phyloP scores from a whole-genome alignment of 1,284 basidiomycete genomes.

The Phellopilus nigrolimitatus region DNA sequence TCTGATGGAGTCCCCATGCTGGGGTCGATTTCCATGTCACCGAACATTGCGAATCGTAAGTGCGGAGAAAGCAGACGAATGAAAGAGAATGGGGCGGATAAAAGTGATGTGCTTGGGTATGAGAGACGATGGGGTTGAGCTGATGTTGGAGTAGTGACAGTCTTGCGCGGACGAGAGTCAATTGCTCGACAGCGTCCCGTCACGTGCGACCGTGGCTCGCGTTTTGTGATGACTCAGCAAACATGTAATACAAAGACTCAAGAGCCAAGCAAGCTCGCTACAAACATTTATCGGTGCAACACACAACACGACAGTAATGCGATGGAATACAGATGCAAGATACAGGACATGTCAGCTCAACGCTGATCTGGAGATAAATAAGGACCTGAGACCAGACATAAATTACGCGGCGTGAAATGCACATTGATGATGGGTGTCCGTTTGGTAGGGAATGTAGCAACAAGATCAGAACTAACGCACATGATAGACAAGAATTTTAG shows the following conservation, averaged over 20 bases:
- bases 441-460: slow-evolving; percentile 93
- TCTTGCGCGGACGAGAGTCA: too few relatives aligned
- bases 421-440: slow-evolving; percentile 89
- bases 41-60: slow-evolving; percentile 1
- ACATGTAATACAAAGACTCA: too few relatives aligned
- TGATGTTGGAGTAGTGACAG: too few relatives aligned
- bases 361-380: slow-evolving; percentile 55
- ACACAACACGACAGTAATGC: background rate
- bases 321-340: slow-evolving; percentile 6
- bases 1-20: slow-evolving; percentile 8
- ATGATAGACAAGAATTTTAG: slow-evolving; percentile 20
- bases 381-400: slow-evolving; percentile 84
- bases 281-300: background rate
- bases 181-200: too few relatives aligned
- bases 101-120: too few relatives aligned
- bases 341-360: slow-evolving; percentile 26
- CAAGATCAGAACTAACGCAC: slow-evolving; percentile 83
- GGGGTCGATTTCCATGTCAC: slow-evolving; percentile 17
- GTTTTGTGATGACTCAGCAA: too few relatives aligned
- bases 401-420: slow-evolving; percentile 91
- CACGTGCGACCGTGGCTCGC: too few relatives aligned
- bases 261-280: too few relatives aligned
- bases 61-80: background rate
- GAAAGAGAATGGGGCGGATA: background rate
- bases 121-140: too few relatives aligned